Base-by-base conservation (phyloP, 768 basidiomycete genomes). In the Russula earlei region DNA sequence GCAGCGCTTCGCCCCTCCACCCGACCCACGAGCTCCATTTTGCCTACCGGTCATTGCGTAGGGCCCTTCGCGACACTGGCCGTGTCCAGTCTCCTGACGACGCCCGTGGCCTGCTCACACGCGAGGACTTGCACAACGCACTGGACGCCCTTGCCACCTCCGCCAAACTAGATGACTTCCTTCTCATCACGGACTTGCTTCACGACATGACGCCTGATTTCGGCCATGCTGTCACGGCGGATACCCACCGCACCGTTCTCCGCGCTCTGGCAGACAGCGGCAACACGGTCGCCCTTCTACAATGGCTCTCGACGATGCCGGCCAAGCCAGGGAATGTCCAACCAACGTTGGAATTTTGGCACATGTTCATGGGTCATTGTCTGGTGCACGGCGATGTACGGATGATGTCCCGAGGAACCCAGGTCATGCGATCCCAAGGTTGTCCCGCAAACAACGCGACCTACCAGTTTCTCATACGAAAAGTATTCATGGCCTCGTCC, bases 281-380 rank as follows among this genome's bases (percentile, higher is more conserved):
- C 0, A 74, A 79, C 52, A 49, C 69, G 8, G 69, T 71, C 46
- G 71, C 75, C 12, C 74, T 78, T 37, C 64, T 74, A 25, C 67
- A 72, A 22, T 83, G 84, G 77, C 68, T 87, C 3, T 63, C 62
- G 42, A 70, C 70, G n/a, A 82, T 85, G 75, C 72, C 77, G 14
- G 68, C 68, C 24, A 76, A 75, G 48, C 72, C 80, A 3, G 77
- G 76, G 2, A 63, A 73, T 34, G 59, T 75, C 42, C 65, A 65
- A 5, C 81, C 82, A 0, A 74, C 75, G 22, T 67, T 76, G 36
- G 70, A 76, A 20, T 81, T 82, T 54, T 81, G 81, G 70, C 77
- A 84, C 58, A 56, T 74, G 10, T 74, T 83, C 58, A 68, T 86
- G 34, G 70, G 76, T 36, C 67, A 65, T 17, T 75, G 74, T 55